Evolutionary conservation across 2,329 filamentous ascomycete species (phyloP), one percentile per base, ranked within the genome.

Genomic region (Pseudopithomyces maydicus): DNA sequence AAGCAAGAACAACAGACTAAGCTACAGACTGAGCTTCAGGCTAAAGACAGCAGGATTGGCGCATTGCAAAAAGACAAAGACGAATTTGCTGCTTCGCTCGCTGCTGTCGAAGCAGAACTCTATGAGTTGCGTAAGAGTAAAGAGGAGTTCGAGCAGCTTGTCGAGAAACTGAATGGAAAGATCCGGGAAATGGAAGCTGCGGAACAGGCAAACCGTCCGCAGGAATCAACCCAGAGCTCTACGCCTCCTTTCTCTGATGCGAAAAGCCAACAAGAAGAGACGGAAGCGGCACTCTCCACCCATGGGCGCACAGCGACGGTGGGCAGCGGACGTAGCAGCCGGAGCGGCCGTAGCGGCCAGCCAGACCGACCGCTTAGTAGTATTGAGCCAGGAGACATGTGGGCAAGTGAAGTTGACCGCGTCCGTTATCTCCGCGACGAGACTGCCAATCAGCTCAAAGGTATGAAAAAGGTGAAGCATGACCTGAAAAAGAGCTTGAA

Each of bases 351-450:
- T 2, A 65, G 62, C 38, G 26, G 56, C 12, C 52, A 56, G 2
- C 32, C 55, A 2, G 58, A 64, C 8, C 57, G 66, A n/a, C 66
- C 68, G 14, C 54, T 63, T 6, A 73, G 66, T 26, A 42, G 36
- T 26, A 42, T 36, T 14, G 48, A 33, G 26, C 26, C 36, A 42
- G 61, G 69, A 2, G 67, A 68, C 1, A 53, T 64, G 1, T 76
- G 74, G 74, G 66, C 69, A 0, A 64, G 57, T 19, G 72, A 76
- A 44, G 63, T 76, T 6, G 73, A 77, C 39, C 62, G 71, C 17
- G 62, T 75, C 15, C 69, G 73, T 20, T 67, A 74, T 64, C 60
- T 71, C 33, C 57, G 74, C 29, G 59, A 74, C 14, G 73, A 77
- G 50, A 67, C 70, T 12, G 69, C 65, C 0, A 54, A 72, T 2